A percentile compares a stretch with the other conserved stretches of the same genome.
Conservation (phyloP, 2,329 filamentous ascomycete species). For the Stachybotrys echinatus region DNA sequence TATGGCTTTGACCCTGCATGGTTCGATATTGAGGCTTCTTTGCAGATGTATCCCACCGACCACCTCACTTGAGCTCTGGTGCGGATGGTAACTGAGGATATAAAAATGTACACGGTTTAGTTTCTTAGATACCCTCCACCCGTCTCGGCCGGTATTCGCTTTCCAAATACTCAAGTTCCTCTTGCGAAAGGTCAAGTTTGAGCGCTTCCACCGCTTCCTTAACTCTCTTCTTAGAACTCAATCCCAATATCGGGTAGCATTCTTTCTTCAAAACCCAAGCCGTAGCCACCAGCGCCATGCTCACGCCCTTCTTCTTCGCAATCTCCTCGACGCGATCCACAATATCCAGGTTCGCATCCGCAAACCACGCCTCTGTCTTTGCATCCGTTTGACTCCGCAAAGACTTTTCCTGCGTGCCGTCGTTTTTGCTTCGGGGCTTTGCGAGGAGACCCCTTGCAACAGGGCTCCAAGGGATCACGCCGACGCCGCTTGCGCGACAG, state of each 20-base stretch:
- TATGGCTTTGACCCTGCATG: constrained; percentile 19
- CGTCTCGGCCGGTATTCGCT: constrained; percentile 54
- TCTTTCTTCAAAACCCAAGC: constrained; percentile 56
- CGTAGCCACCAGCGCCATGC: constrained; percentile 60
- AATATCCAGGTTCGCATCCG: constrained; percentile 20
- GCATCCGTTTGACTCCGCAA: constrained; percentile 12
- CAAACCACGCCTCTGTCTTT: constrained; percentile 17
- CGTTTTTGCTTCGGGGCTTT: constrained; percentile 11
- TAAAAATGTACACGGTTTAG: neutral
- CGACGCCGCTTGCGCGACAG: constrained; percentile 27
- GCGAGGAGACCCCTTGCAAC: constrained; percentile 25
- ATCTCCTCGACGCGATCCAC: constrained; percentile 42
- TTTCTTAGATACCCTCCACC: constrained; percentile 15
- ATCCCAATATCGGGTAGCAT: constrained; percentile 55
- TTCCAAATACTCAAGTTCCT: constrained; percentile 58
- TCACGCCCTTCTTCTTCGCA: constrained; percentile 50
- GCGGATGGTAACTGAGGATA: neutral
- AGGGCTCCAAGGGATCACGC: constrained; percentile 27
- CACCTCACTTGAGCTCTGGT: neutral
- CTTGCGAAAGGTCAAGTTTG: constrained; percentile 44
- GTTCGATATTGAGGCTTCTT: constrained; percentile 9
- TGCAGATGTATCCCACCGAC: constrained; percentile 1
- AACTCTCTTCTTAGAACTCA: constrained; percentile 53
- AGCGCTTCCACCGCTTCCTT: constrained; percentile 52
- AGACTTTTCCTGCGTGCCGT: constrained; percentile 5